Percentiles rank a stretch among this genome's conserved stretches.
Evolutionary conservation across 2,329 filamentous ascomycete species (phyloP).

Genomic region (Pleoardoris graminearum): DNA sequence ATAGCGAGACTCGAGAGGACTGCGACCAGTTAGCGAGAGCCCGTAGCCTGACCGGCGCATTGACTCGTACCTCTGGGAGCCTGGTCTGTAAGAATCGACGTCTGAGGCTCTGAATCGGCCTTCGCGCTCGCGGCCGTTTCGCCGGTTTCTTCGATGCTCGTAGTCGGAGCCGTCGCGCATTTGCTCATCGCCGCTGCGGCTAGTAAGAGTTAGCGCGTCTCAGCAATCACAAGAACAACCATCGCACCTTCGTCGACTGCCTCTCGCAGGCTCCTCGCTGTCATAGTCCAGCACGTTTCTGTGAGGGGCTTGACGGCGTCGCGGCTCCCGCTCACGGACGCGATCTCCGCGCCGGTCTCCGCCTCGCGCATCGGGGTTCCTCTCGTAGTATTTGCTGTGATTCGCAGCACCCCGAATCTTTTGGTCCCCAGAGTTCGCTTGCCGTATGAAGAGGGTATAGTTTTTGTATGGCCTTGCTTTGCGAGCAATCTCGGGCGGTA

Average conservation of each 20-base stretch:
- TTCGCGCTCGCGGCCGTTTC: slow-evolving; percentile 24
- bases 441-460: slow-evolving; percentile 69
- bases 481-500: slow-evolving; percentile 63
- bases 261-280: slow-evolving; percentile 20
- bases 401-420: slow-evolving; percentile 79
- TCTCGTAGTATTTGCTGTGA: slow-evolving; percentile 86
- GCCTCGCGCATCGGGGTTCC: slow-evolving; percentile 80
- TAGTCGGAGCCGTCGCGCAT: slow-evolving; percentile 73
- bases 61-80: slow-evolving; percentile 27
- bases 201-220: slow-evolving; percentile 28
- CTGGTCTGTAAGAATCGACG: slow-evolving; percentile 39
- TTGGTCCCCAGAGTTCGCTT: slow-evolving; percentile 73
- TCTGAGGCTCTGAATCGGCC: slow-evolving; percentile 18
- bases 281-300: slow-evolving; percentile 36
- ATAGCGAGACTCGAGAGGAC: slow-evolving; percentile 37
- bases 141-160: slow-evolving; percentile 29
- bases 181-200: slow-evolving; percentile 65
- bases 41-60: not conserved
- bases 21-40: slow-evolving; percentile 15
- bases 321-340: slow-evolving; percentile 46
- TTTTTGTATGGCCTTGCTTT: slow-evolving; percentile 66
- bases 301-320: slow-evolving; percentile 55
- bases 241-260: slow-evolving; percentile 29
- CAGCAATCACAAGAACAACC: not conserved
- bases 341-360: slow-evolving; percentile 59